Conservation (phyloP, 192 early-diverging fungal species). For the Backusella luteola region DNA sequence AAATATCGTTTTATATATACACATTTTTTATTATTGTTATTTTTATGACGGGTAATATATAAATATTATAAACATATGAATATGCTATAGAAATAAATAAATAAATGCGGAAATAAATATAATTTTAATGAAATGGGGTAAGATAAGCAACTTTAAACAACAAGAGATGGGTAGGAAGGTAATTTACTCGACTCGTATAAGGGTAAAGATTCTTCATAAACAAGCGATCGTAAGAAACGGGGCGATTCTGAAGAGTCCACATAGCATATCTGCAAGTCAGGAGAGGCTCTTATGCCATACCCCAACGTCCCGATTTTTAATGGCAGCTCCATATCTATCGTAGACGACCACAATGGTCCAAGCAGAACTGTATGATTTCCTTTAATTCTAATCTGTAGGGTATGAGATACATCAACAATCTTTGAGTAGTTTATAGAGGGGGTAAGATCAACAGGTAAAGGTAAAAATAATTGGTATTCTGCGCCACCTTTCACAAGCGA, state of each 20-base stretch:
- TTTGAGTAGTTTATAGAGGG: constrained; percentile 17
- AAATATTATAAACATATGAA: neutral
- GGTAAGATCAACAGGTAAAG: constrained; percentile 11
- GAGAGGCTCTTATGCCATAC: constrained; percentile 25
- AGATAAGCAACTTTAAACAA: constrained; percentile 1
- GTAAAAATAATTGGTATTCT: constrained; percentile 9
- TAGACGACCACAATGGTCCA: neutral
- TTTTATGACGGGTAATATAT: neutral
- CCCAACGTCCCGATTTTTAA: constrained; percentile 25
- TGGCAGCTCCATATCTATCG: constrained; percentile 9
- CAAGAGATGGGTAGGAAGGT: constrained; percentile 14
- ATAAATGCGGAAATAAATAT: neutral
- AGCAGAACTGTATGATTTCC: neutral
- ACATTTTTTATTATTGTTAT: neutral
- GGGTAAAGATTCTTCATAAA: constrained; percentile 21
- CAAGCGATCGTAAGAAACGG: constrained; percentile 7
- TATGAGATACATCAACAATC: constrained; percentile 15
- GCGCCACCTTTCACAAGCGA: constrained; percentile 8
- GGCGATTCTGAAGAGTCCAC: neutral
- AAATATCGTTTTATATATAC: neutral
- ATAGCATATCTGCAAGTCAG: constrained; percentile 18
- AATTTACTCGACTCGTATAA: constrained; percentile 13
- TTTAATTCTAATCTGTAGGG: neutral
- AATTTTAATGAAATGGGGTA: neutral
- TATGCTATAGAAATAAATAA: neutral